Evolutionary conservation across 164 flowering plant genomes (phyloP), one percentile per base, ranked within the genome.

Genomic region (Aristolochia contorta): DNA sequence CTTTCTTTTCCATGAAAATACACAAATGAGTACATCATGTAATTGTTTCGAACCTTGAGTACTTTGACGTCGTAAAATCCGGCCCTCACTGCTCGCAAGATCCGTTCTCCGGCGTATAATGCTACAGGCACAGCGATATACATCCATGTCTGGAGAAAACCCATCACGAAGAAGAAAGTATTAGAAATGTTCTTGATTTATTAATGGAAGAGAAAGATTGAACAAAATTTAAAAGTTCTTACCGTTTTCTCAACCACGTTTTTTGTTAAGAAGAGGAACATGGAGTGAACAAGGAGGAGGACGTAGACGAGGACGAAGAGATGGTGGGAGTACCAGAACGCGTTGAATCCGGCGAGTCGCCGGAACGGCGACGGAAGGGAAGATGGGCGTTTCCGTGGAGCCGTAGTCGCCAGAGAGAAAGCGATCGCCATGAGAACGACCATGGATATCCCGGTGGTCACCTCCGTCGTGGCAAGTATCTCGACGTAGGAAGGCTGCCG

Each of bases 301-400:
- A 58, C 72, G 48, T 82, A 82, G 20, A 79, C 82, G 16, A 76
- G 45, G 23, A 75, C 56, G 72, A 81, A 75, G 30, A 79, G 65
- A 58, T 81, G 84, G 68, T 81, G 85, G 0, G 85, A 76, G 64
- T 78, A 79, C 86, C 86, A 82, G 45, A 82, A 82, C 18, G 79
- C 54, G 47, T 82, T 79, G 51, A 66, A 82, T 23, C 86, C 86
- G 0, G 76, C 68, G 55, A 78, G 64, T 27, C 30, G 63, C 16
- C 56, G 60, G 43, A 82, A 27, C 1, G 79, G 74, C 62, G 62
- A 54, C 0, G 82, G 84, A 16, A 80, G 64, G 2, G 66, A 45
- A 0, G 76, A 50, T 1, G 77, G 63, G 14, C 52, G 60, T 4
- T 83, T 72, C 15, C 83, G 72, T 9, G 77, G 66, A 65, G 62